These are phyloP conservation scores for Millerozyma acaciae DNA, from an alignment of 805 yeast species.

Conservation along the genomic window DNA sequence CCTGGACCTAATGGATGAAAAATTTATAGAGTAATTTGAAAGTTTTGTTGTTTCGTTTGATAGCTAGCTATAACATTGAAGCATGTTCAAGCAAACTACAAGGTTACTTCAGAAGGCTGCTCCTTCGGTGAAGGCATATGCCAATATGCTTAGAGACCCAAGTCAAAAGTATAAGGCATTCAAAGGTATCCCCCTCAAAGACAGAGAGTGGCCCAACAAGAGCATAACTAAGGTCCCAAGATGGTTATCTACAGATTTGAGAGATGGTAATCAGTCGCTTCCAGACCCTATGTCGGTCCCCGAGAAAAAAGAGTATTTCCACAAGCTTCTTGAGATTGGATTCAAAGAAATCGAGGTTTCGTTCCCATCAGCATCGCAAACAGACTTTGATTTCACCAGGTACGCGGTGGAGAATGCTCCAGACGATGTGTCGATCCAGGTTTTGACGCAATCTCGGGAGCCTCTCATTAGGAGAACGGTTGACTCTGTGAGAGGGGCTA, in stretches of 20 bases:
- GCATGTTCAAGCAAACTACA: slow-evolving; percentile 23
- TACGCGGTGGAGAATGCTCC: slow-evolving; percentile 79
- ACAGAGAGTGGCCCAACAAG: slow-evolving; percentile 71
- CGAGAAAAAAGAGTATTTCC: slow-evolving; percentile 72
- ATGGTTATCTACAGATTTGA: slow-evolving; percentile 75
- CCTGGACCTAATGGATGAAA: neutral
- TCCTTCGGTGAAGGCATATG: slow-evolving; percentile 13
- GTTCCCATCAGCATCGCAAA: slow-evolving; percentile 78
- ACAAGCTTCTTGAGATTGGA: slow-evolving; percentile 67
- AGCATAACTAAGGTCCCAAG: slow-evolving; percentile 68
- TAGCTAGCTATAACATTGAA: neutral
- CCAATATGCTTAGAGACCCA: slow-evolving; percentile 65
- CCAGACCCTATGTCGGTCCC: slow-evolving; percentile 80
- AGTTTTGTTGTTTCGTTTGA: neutral
- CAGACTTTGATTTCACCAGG: slow-evolving; percentile 77
- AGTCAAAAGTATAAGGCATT: slow-evolving; percentile 57
- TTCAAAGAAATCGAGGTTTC: slow-evolving; percentile 80
- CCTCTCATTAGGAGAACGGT: slow-evolving; percentile 70
- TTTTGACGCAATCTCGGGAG: slow-evolving; percentile 73
- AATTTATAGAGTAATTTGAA: neutral
- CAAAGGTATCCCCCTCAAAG: slow-evolving; percentile 50
- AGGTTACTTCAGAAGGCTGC: slow-evolving; percentile 24
- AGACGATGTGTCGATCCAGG: slow-evolving; percentile 70
- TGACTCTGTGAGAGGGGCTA: slow-evolving; percentile 69
- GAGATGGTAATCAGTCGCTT: slow-evolving; percentile 79